Base-by-base conservation (phyloP, 805 yeast genomes). In the Wickerhamiella sergipiensis region DNA sequence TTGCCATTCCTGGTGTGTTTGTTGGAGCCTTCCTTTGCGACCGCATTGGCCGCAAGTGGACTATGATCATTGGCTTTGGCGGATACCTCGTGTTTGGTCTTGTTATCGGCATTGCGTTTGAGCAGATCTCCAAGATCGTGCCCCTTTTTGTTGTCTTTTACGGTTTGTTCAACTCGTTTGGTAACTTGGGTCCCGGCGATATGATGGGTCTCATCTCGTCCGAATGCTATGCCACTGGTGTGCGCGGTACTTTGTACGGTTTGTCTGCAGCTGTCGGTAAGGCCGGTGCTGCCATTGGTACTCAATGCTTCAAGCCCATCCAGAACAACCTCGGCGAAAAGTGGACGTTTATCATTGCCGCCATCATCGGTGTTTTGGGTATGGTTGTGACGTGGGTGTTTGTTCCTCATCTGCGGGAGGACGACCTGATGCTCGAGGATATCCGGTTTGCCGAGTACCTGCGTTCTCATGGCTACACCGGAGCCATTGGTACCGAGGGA, bases 211-310 rank as follows among this genome's bases (percentile, higher is more conserved):
- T 85, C 51, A 67, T 72, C 1, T 72, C 82, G 10, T 75, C 84
- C 23, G 90, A 84, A 65, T 72, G 78, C 5, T 84, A 73, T 59
- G 88, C 92, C 18, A 81, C 89, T 7, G 83, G 85, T 13, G 78
- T 84, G 43, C 73, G 92, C 65, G 90, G 89, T 39, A 80, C 87
- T 0, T 71, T 77, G 47, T 84, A 84, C 59, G 90, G 90, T 39
- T 57, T 84, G 21, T 74, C 83, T 46, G 92, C 92, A 39, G 92
- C 89, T 2, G 69, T 82, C 46, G 92, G 92, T 52, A 84, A 84
- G 64, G 83, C 81, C 23, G 94, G 92, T 51, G 92, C 90, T n/a
- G 88, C 82, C 21, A 79, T 82, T 19, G 92, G 92, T 26, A 82
- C 88, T 22, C 77, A 80, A 62, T 75, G 75, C 17, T 84, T 85